phyloP scores from a whole-genome alignment of 495 filamentous ascomycete species.

The Bryoglossum gracile region DNA sequence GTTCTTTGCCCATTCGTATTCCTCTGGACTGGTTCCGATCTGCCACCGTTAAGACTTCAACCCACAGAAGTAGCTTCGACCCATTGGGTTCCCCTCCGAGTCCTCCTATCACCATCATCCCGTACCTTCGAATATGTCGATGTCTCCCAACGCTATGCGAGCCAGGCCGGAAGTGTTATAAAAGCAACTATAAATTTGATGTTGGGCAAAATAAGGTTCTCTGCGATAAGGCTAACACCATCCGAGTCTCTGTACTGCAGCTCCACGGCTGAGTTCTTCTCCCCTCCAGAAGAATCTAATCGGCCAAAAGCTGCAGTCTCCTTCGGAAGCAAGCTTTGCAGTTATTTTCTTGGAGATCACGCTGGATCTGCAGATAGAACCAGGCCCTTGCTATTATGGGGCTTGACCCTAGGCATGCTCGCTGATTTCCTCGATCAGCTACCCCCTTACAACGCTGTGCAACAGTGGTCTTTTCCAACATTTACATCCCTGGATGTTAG shows the following conservation, averaged over 20 bases:
- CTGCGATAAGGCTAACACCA: slow-evolving; percentile 52
- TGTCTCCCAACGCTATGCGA: slow-evolving; percentile 55
- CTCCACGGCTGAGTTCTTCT: slow-evolving; percentile 39
- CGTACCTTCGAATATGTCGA: slow-evolving; percentile 61
- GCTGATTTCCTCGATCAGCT: slow-evolving; percentile 67
- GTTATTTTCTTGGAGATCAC: slow-evolving; percentile 25
- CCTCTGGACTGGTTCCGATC: slow-evolving; percentile 49
- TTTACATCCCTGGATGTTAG: slow-evolving; percentile 62
- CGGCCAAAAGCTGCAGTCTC: background rate
- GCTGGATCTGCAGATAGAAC: slow-evolving; percentile 27
- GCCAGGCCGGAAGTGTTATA: slow-evolving; percentile 41
- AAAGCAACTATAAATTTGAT: slow-evolving; percentile 45
- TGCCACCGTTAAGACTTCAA: slow-evolving; percentile 56
- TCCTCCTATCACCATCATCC: slow-evolving; percentile 52
- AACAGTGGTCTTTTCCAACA: slow-evolving; percentile 64
- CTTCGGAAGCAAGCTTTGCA: slow-evolving; percentile 8
- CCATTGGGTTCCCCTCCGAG: slow-evolving; percentile 69
- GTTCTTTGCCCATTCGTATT: slow-evolving; percentile 73
- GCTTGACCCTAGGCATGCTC: slow-evolving; percentile 63
- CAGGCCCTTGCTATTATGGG: slow-evolving; percentile 64
- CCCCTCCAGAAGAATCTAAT: slow-evolving; percentile 12
- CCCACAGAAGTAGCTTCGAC: slow-evolving; percentile 66
- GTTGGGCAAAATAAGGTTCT: slow-evolving; percentile 65
- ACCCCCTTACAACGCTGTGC: slow-evolving; percentile 53
- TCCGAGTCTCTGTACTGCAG: slow-evolving; percentile 52